Percentiles rank a stretch among this genome's conserved stretches.
These are phyloP conservation scores for Acanthamoeba polyphaga DNA, from an alignment of 208 protist genomes.

Conservation along the genomic window DNA sequence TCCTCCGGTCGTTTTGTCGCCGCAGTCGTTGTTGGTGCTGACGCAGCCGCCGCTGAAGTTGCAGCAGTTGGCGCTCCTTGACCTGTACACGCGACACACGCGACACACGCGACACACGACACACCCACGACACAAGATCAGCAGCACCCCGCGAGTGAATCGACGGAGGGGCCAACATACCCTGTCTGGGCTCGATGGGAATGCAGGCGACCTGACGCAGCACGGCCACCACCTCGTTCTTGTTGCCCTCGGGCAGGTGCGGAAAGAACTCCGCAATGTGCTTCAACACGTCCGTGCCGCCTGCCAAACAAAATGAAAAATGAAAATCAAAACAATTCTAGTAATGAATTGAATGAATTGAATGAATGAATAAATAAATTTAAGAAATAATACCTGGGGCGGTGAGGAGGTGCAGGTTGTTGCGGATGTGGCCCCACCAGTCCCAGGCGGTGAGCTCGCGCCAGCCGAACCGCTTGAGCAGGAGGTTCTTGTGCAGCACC, in stretches of 20 bases:
- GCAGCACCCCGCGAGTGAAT: no score
- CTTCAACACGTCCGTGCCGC: neutral
- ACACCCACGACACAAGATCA: no score
- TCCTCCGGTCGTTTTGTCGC: neutral
- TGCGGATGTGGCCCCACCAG: constrained; percentile 1
- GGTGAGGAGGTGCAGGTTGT: neutral
- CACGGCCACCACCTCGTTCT: neutral
- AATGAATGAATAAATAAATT: neutral
- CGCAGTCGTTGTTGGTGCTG: neutral
- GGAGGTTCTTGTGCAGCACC: neutral
- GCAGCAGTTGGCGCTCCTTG: neutral
- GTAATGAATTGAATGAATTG: no score
- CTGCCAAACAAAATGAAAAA: neutral
- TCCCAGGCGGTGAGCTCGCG: constrained; percentile 31
- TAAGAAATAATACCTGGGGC: neutral
- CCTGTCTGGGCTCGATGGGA: constrained; percentile 1
- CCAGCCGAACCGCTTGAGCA: neutral
- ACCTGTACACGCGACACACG: neutral
- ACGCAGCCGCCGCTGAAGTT: neutral
- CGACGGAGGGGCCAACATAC: no score
- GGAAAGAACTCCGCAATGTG: constrained; percentile 56
- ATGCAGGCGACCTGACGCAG: constrained; percentile 20
- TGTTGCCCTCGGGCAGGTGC: neutral
- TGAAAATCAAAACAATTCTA: neutral
- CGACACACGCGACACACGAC: no score